Conservation (phyloP, 305 asterid species). For the Fraxinus ornus region DNA sequence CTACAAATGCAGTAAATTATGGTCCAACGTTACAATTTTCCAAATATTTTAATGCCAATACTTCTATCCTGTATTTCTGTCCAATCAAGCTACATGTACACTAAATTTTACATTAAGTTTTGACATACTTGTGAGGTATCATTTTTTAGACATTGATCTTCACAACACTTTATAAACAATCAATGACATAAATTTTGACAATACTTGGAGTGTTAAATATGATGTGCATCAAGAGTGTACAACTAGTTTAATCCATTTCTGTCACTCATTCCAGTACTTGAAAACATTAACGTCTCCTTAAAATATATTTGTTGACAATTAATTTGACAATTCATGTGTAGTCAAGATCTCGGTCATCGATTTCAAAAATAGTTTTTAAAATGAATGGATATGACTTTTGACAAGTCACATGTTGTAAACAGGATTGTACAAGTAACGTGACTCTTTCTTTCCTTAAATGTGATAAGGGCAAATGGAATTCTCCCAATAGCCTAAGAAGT, state of each 20-base stretch:
- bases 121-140: too few species aligned
- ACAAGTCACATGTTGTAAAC: not conserved
- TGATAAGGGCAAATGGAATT: not conserved
- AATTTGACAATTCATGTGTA: not conserved
- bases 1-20: not conserved
- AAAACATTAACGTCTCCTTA: not conserved
- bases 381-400: too few species aligned
- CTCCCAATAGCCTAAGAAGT: not conserved
- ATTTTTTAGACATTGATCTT: too few species aligned
- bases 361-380: too few species aligned
- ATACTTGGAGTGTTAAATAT: too few species aligned
- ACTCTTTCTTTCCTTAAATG: not conserved
- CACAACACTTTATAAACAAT: not conserved
- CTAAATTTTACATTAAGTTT: too few species aligned
- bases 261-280: not conserved
- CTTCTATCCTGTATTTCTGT: not conserved
- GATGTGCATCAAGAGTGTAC: not conserved
- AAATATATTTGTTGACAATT: not conserved
- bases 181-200: not conserved
- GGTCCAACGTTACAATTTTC: not conserved
- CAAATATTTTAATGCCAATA: not conserved
- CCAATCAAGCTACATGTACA: too few species aligned
- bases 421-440: not conserved
- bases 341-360: not conserved
- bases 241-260: not conserved